Evolutionary conservation across 768 basidiomycete genomes (phyloP).

Genomic region (Tricholoma sp.): DNA sequence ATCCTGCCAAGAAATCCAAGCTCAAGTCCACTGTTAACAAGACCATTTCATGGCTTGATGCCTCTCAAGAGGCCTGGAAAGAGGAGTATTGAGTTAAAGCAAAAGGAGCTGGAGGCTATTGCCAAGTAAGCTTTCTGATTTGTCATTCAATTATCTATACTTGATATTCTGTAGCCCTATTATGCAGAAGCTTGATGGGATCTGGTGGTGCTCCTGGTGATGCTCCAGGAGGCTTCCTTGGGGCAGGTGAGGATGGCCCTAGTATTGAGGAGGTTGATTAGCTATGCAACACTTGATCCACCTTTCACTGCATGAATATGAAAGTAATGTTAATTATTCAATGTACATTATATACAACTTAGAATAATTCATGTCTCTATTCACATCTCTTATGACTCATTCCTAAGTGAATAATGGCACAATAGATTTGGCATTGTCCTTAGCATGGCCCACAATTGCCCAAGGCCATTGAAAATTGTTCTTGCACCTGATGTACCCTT

Average conservation of each 20-base stretch:
- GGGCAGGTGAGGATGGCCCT: conserved; percentile 75
- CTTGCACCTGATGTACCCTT: no score
- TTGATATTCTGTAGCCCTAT: conserved; percentile 37
- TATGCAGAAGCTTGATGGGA: conserved; percentile 72
- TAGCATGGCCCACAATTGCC: no score
- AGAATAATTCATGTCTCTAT: no score
- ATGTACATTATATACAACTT: not conserved
- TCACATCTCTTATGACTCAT: not conserved
- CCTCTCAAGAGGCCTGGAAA: conserved; percentile 84
- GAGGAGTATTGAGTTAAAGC: conserved; percentile 91
- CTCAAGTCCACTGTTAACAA: conserved; percentile 80
- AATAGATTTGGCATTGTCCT: no score
- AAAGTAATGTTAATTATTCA: conserved; percentile 10
- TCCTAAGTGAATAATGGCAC: no score
- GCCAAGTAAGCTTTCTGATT: conserved; percentile 46
- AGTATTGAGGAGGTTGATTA: conserved; percentile 90
- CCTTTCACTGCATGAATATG: conserved; percentile 9
- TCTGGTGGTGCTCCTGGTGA: conserved; percentile 64
- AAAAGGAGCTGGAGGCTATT: conserved; percentile 86
- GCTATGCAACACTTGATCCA: conserved; percentile 15
- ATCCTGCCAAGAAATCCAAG: conserved; percentile 78
- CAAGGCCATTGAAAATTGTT: no score
- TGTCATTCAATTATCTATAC: not conserved
- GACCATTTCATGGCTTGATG: conserved; percentile 80
- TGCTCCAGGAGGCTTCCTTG: conserved; percentile 65